These are phyloP conservation scores for Sherardia arvensis DNA, from an alignment of 257 asterid species.

Conservation along the genomic window DNA sequence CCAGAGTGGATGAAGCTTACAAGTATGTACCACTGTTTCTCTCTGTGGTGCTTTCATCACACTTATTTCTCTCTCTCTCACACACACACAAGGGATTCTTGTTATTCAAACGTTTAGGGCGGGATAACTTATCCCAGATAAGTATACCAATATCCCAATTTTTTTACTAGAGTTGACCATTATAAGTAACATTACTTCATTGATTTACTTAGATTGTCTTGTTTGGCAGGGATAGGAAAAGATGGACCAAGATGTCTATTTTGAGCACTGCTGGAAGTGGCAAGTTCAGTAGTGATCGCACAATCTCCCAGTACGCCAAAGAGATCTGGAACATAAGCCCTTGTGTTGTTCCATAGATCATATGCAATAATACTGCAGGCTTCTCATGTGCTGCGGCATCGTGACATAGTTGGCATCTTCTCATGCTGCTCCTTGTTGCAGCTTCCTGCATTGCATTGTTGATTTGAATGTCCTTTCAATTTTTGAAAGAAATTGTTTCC, in stretches of 20 bases:
- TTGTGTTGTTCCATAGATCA: slow-evolving; percentile 42
- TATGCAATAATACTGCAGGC: not conserved
- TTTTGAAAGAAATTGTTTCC: not conserved
- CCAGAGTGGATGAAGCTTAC: slow-evolving; percentile 82
- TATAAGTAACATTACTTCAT: not conserved
- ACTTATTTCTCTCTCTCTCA: not conserved
- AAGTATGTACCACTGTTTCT: slow-evolving; percentile 44
- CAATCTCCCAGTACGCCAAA: slow-evolving; percentile 81
- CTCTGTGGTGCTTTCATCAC: no score
- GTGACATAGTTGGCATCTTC: no score
- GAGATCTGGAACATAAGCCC: slow-evolving; percentile 78
- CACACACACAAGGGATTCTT: not conserved
- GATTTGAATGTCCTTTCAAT: not conserved
- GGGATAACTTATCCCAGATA: not conserved
- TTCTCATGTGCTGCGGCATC: not conserved
- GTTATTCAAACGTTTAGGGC: not conserved
- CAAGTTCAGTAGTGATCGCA: slow-evolving; percentile 91
- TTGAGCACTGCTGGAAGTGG: slow-evolving; percentile 96
- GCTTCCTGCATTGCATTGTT: not conserved
- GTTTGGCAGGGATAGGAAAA: slow-evolving; percentile 77
- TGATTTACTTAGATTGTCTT: slow-evolving; percentile 2
- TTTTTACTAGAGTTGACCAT: not conserved
- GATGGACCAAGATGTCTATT: slow-evolving; percentile 91
- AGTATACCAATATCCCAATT: no score
- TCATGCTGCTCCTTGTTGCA: not conserved